These are phyloP conservation scores for Mucor saturninus DNA, from an alignment of 371 early-diverging fungal genomes.

Conservation along the genomic window DNA sequence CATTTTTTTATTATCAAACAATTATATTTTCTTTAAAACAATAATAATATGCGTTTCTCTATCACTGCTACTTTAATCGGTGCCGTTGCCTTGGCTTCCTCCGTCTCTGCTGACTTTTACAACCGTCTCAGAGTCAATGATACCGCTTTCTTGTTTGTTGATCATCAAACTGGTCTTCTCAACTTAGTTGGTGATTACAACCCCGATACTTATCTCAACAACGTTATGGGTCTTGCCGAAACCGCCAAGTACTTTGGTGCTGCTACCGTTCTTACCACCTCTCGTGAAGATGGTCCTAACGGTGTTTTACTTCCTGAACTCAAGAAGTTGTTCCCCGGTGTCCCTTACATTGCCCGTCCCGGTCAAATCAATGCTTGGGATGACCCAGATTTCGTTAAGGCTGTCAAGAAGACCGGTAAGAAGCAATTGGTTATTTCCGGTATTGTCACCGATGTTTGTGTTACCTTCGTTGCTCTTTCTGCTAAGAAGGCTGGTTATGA, in stretches of 20 bases:
- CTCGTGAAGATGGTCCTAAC: slow-evolving; percentile 38
- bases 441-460: slow-evolving; percentile 42
- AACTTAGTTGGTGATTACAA: slow-evolving; percentile 31
- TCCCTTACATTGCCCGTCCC: slow-evolving; percentile 31
- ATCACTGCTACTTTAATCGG: slow-evolving; percentile 24
- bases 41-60: slow-evolving; percentile 21
- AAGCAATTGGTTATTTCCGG: slow-evolving; percentile 39
- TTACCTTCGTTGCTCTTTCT: slow-evolving; percentile 36
- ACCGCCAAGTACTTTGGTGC: slow-evolving; percentile 31
- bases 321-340: slow-evolving; percentile 30
- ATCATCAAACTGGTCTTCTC: slow-evolving; percentile 36
- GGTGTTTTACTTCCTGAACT: slow-evolving; percentile 30
- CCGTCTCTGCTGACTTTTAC: slow-evolving; percentile 27
- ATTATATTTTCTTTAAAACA: not conserved
- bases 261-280: slow-evolving; percentile 33
- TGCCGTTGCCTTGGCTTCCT: slow-evolving; percentile 18
- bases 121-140: slow-evolving; percentile 28
- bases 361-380: slow-evolving; percentile 45
- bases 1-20: not conserved
- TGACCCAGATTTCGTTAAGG: slow-evolving; percentile 24
- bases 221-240: slow-evolving; percentile 37
- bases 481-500: slow-evolving; percentile 38
- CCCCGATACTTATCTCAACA: slow-evolving; percentile 27
- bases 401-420: slow-evolving; percentile 36
- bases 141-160: slow-evolving; percentile 32